Percentiles rank a stretch among this genome's conserved stretches.
phyloP scores from a whole-genome alignment of 2,329 filamentous ascomycete genomes.

The Macrophomina tecta region DNA sequence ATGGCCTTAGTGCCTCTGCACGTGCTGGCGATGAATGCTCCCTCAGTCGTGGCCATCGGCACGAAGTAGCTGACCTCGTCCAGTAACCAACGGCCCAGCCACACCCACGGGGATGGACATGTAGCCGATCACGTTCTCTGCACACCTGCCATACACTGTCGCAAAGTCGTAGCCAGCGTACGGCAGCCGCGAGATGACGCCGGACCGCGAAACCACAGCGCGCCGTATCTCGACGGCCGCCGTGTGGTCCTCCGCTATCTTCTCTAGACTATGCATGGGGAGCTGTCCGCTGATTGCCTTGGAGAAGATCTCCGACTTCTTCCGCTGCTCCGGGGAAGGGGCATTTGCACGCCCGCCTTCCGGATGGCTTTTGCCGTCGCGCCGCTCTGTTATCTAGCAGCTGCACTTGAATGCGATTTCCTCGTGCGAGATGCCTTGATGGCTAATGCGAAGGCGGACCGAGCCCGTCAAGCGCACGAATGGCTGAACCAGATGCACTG shows the following conservation, averaged over 20 bases:
- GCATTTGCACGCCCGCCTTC: too few relatives aligned
- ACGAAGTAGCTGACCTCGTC: too few relatives aligned
- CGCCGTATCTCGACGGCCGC: not conserved
- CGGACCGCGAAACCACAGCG: not conserved
- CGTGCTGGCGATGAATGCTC: too few relatives aligned
- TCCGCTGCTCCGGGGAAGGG: too few relatives aligned
- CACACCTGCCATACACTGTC: not conserved
- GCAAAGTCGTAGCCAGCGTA: not conserved
- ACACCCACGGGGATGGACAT: not conserved
- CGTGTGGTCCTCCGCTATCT: not conserved
- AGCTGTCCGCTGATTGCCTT: not conserved
- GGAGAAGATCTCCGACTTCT: not conserved
- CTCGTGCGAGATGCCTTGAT: not conserved
- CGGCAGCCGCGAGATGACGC: not conserved
- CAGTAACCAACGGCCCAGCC: not conserved
- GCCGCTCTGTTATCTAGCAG: not conserved
- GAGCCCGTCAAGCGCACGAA: not conserved
- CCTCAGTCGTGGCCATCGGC: too few relatives aligned
- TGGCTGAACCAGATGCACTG: not conserved
- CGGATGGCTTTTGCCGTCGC: too few relatives aligned
- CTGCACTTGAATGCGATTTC: not conserved
- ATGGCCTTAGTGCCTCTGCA: not conserved
- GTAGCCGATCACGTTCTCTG: not conserved
- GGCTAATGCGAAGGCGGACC: not conserved
- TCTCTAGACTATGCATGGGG: not conserved